These are phyloP conservation scores for Septoria petroselini DNA, from an alignment of 2,329 filamentous ascomycete genomes.

Conservation along the genomic window DNA sequence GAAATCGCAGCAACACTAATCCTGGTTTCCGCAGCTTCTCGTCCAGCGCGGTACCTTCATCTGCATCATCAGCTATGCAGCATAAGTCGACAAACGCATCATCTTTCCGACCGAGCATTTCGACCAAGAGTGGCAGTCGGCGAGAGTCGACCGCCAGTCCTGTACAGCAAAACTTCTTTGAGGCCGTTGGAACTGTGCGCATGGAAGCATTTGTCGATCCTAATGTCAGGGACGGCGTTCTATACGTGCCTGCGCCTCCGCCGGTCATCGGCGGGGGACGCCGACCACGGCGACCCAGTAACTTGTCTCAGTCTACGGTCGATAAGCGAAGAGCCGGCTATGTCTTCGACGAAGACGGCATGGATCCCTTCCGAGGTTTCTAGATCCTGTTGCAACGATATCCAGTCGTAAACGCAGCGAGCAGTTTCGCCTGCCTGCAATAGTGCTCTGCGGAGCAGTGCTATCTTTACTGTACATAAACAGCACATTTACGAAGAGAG, in stretches of 20 bases:
- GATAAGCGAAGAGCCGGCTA: constrained; percentile 36
- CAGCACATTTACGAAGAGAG: constrained; percentile 8
- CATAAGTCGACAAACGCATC: constrained; percentile 24
- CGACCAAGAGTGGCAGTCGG: constrained; percentile 30
- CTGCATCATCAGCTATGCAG: constrained; percentile 30
- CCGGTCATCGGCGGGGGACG: constrained; percentile 22
- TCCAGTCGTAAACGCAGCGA: constrained; percentile 5
- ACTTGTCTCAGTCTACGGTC: constrained; percentile 31
- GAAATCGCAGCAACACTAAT: constrained; percentile 87
- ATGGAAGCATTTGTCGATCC: constrained; percentile 94
- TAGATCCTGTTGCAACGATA: constrained; percentile 20
- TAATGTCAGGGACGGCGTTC: constrained; percentile 33
- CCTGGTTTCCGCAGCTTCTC: constrained; percentile 82
- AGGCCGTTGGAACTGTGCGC: constrained; percentile 82
- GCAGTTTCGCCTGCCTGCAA: background rate
- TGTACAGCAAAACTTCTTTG: constrained; percentile 63
- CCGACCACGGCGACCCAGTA: constrained; percentile 30
- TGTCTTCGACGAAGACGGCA: constrained; percentile 37
- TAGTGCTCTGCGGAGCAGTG: background rate
- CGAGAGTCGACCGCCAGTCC: constrained; percentile 31
- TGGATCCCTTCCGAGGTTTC: constrained; percentile 40
- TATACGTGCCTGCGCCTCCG: constrained; percentile 35
- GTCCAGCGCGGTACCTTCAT: constrained; percentile 43
- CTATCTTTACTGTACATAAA: constrained; percentile 13
- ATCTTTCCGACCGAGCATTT: constrained; percentile 27